Evolutionary conservation across 169 alveolate species (phyloP).

Genomic region (Cryptosporidium ryanae): DNA sequence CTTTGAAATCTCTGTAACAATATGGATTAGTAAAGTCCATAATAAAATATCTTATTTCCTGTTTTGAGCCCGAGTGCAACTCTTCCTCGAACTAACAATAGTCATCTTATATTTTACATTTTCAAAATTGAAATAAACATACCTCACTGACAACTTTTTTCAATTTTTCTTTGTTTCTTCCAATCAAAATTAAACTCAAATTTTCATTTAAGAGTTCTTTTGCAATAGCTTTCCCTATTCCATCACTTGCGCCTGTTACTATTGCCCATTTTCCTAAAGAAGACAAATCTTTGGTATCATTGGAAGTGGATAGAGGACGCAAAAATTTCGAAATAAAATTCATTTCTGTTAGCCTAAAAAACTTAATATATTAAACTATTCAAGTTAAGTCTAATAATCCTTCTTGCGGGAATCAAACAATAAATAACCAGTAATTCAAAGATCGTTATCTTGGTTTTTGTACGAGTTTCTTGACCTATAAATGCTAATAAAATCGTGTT

Average conservation of each 20-base stretch:
- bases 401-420: too few relatives aligned
- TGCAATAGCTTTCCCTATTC: constrained; percentile 85
- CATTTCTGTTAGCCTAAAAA: constrained; percentile 3
- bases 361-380: neutral
- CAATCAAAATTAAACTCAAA: constrained; percentile 71
- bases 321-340: constrained; percentile 10
- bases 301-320: neutral
- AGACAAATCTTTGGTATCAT: constrained; percentile 33
- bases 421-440: too few relatives aligned
- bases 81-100: neutral
- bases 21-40: constrained; percentile 45
- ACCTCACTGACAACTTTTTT: constrained; percentile 24
- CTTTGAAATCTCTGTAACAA: constrained; percentile 1
- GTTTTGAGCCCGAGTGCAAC: neutral
- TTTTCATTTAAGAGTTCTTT: constrained; percentile 76
- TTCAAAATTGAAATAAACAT: constrained; percentile 4
- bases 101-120: neutral
- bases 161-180: constrained; percentile 69
- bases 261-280: constrained; percentile 82
- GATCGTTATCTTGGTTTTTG: neutral
- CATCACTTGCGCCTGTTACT: constrained; percentile 87
- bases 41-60: constrained; percentile 36
- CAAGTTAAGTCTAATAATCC: too few relatives aligned
- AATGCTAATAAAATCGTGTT: neutral
- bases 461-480: constrained; percentile 10